These are phyloP conservation scores for Leccinum variicolor DNA, from an alignment of 768 basidiomycete genomes.

Conservation along the genomic window DNA sequence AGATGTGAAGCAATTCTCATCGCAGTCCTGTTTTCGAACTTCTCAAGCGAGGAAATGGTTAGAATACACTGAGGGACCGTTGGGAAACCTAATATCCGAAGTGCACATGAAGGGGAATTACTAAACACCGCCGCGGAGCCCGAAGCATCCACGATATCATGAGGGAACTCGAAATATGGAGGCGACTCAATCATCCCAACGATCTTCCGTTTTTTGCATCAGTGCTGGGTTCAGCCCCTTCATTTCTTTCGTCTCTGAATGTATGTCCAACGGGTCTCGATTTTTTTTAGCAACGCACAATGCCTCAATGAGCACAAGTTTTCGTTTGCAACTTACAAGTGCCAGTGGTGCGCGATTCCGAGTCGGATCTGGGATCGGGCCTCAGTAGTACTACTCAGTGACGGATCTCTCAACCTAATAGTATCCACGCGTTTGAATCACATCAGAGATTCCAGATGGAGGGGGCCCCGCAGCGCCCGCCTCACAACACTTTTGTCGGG, in stretches of 20 bases:
- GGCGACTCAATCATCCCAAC: constrained; percentile 14
- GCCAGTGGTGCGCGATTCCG: background rate
- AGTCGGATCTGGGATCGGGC: background rate
- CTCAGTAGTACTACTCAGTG: background rate
- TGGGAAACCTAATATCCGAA: no score
- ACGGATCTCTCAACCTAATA: no score
- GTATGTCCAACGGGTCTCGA: constrained; percentile 10
- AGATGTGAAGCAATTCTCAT: no score
- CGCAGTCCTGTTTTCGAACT: no score
- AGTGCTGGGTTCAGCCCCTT: constrained; percentile 7
- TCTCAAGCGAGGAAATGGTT: no score
- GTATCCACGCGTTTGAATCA: no score
- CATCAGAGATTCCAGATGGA: no score
- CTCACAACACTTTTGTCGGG: no score
- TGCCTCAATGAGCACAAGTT: background rate
- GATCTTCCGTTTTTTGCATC: constrained; percentile 13
- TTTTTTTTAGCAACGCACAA: constrained; percentile 3
- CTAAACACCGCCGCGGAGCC: no score
- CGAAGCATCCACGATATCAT: constrained; percentile 3
- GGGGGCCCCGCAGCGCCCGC: no score
- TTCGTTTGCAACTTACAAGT: constrained; percentile 5
- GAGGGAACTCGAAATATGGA: constrained; percentile 15
- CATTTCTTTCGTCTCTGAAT: constrained; percentile 8
- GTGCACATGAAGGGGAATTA: no score
- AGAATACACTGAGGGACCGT: no score